phyloP scores from a whole-genome alignment of 257 asterid species.

The Echium plantagineum region DNA sequence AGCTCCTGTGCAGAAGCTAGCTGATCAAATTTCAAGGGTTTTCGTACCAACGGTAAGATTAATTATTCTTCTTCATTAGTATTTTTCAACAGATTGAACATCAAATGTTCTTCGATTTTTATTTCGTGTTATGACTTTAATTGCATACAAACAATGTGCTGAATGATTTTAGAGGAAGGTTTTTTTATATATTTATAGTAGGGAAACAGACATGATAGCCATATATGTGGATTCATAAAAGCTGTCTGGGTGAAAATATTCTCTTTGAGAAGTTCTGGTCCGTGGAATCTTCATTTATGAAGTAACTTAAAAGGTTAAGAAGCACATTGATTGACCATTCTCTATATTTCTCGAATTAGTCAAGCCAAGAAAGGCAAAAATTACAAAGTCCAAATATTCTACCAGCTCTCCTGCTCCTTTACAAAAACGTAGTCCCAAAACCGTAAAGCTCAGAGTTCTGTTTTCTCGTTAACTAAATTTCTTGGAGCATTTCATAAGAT shows the following conservation, averaged over 20 bases:
- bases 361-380: background rate
- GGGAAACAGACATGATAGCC: background rate
- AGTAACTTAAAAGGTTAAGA: too few species aligned
- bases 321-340: background rate
- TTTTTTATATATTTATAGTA: too few species aligned
- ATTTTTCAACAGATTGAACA: background rate
- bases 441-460: too few species aligned
- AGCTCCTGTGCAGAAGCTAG: conserved; percentile 98
- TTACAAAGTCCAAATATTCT: background rate
- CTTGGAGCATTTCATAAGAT: too few species aligned
- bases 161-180: background rate
- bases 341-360: background rate
- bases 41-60: conserved; percentile 87
- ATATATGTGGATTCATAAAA: too few species aligned
- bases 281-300: background rate
- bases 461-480: too few species aligned
- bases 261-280: too few species aligned
- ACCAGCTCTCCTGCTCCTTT: too few species aligned
- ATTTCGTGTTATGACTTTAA: background rate
- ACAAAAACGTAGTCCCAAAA: too few species aligned
- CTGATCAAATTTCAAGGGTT: conserved; percentile 82
- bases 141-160: background rate
- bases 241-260: too few species aligned
- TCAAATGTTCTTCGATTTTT: background rate
- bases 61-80: conserved; percentile 1